Percentiles rank a stretch among this genome's conserved stretches.
These are phyloP conservation scores for Ammopiptanthus mongolicus DNA, from an alignment of 306 rosid species.

Conservation along the genomic window DNA sequence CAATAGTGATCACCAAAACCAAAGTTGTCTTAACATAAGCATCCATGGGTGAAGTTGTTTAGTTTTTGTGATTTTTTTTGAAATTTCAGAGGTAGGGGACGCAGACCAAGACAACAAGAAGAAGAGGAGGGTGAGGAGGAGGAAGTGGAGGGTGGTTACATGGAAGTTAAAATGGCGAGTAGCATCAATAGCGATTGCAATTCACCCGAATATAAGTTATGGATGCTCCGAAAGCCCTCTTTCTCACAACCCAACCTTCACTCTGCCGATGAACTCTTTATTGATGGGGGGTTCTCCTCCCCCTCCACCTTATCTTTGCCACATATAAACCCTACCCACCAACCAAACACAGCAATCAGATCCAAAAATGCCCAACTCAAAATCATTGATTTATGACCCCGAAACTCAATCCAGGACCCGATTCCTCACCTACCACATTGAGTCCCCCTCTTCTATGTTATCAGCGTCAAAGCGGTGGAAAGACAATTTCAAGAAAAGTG, in stretches of 20 bases:
- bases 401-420: too few relatives aligned
- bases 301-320: constrained; percentile 53
- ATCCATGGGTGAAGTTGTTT: too few relatives aligned
- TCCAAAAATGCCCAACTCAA: neutral
- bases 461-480: constrained; percentile 81
- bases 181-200: constrained; percentile 32
- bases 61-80: too few relatives aligned
- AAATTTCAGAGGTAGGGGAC: too few relatives aligned
- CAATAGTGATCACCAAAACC: too few relatives aligned
- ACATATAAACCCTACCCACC: neutral
- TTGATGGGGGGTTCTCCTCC: constrained; percentile 77
- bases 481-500: constrained; percentile 64
- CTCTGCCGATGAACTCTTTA: constrained; percentile 86
- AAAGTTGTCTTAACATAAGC: too few relatives aligned
- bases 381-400: neutral
- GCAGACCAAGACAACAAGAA: too few relatives aligned
- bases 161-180: too few relatives aligned
- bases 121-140: too few relatives aligned
- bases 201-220: constrained; percentile 95
- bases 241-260: constrained; percentile 63
- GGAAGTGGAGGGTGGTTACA: too few relatives aligned
- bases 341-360: neutral
- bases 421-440: constrained; percentile 21
- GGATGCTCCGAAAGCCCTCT: constrained; percentile 89
- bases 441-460: constrained; percentile 26